Base-by-base conservation (phyloP, 805 yeast species). In the Zygoascus ofunaensis region DNA sequence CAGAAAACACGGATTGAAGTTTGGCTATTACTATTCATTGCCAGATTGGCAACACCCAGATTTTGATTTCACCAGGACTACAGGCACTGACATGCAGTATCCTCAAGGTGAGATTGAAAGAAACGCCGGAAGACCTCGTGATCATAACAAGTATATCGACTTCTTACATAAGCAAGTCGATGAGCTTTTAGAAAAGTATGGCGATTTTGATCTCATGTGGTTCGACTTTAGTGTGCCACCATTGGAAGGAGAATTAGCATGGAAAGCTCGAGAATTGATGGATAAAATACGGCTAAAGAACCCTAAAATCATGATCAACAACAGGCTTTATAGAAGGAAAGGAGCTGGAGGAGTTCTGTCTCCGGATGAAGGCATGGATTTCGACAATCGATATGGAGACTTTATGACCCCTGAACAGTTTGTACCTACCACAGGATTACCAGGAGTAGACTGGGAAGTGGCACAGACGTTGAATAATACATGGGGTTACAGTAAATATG, bases 41-140 rank as follows among this genome's bases (percentile, higher is more conserved):
- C 38, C 47, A 28, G 52, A 49, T 39, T 49, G 52, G 52, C 45
- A 49, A 18, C 52, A 49, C 23, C 50, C 52, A 2, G 37, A 49
- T 36, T 49, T 46, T 33, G 49, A 49, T 24, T 46, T 36, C 33
- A 24, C 36, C 19, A 34, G 21, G 2, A 26, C 45, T 14, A 26
- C 30, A 26, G 30, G 30, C 12, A 37, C 35, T 18, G 39, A 21
- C 21, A 30, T 49, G 40, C 48, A 46, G 18, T 49, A 39, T 30
- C 52, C 52, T 15, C 24, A 18, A 17, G 47, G 40, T 15, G 52
- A 49, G 42, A 23, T 22, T 20, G 32, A 42, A 34, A 30, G 49
- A 4, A 34, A 21, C 2, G 35, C 34, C n/a, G 44, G 43, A n/a
- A 38, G 17, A 7, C 22, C n/a, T 4, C 32, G 48, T 19, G 47